phyloP scores from a whole-genome alignment of 495 filamentous ascomycete genomes.

The Penicillium salamii region DNA sequence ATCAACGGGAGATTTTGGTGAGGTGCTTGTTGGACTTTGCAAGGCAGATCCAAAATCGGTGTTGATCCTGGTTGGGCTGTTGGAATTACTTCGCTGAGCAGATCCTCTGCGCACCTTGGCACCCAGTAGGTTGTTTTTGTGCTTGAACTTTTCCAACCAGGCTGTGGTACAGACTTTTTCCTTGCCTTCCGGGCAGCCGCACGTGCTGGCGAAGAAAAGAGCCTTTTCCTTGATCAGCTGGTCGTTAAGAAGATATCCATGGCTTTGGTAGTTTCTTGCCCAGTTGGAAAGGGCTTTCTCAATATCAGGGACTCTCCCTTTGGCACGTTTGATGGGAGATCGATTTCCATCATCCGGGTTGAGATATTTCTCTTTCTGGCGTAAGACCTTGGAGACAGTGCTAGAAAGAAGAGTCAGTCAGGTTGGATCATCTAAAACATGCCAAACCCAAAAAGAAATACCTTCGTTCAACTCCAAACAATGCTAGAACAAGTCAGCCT shows the following conservation, averaged over 20 bases:
- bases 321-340: slow-evolving; percentile 84
- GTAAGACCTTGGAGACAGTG: slow-evolving; percentile 96
- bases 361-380: slow-evolving; percentile 96
- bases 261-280: slow-evolving; percentile 75
- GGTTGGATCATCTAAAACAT: slow-evolving; percentile 12
- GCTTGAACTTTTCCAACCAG: slow-evolving; percentile 97
- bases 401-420: slow-evolving; percentile 47
- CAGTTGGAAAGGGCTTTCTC: slow-evolving; percentile 92
- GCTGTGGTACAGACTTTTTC: slow-evolving; percentile 68
- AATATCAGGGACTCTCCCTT: slow-evolving; percentile 92
- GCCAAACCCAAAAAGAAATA: slow-evolving; percentile 40
- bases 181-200: slow-evolving; percentile 71
- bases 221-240: slow-evolving; percentile 86
- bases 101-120: slow-evolving; percentile 70
- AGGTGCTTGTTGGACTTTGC: slow-evolving; percentile 66
- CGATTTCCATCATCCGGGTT: slow-evolving; percentile 80
- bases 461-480: slow-evolving; percentile 99
- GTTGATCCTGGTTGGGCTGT: slow-evolving; percentile 39
- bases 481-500: slow-evolving; percentile 49
- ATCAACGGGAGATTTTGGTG: slow-evolving; percentile 64
- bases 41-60: slow-evolving; percentile 55
- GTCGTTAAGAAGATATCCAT: slow-evolving; percentile 75
- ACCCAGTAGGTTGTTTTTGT: slow-evolving; percentile 75
- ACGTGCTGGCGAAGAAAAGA: slow-evolving; percentile 75
- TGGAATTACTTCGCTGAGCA: slow-evolving; percentile 53